These are phyloP conservation scores for Ziziphus jujuba DNA, from an alignment of 306 rosid genomes.

Conservation along the genomic window DNA sequence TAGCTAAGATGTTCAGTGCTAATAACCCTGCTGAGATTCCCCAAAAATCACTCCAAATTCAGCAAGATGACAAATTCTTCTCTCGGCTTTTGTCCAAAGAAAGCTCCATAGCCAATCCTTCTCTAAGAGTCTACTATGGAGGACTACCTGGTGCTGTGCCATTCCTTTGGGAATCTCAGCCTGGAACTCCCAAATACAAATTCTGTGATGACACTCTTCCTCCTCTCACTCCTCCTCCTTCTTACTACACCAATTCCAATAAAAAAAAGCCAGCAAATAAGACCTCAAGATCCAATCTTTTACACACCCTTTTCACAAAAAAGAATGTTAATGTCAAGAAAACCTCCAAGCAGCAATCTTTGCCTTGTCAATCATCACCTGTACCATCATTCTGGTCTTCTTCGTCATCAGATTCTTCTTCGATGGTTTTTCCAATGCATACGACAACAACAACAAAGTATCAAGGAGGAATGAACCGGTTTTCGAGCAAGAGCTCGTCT, in stretches of 20 bases:
- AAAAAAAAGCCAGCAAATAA: conserved; percentile 34
- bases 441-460: conserved; percentile 1
- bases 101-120: conserved; percentile 53
- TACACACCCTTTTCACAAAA: conserved; percentile 43
- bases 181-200: conserved; percentile 79
- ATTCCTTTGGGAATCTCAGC: conserved; percentile 84
- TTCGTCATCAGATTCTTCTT: conserved; percentile 18
- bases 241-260: conserved; percentile 34
- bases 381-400: conserved; percentile 10
- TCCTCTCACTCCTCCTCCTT: conserved; percentile 95
- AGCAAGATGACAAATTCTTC: conserved; percentile 62
- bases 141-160: conserved; percentile 54
- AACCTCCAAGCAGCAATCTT: conserved; percentile 8
- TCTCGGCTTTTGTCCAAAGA: conserved; percentile 68
- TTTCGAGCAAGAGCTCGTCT: conserved; percentile 51
- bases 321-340: conserved; percentile 32
- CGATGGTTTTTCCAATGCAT: not conserved
- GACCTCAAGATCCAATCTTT: conserved; percentile 44
- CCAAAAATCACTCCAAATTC: conserved; percentile 45
- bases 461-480: conserved; percentile 1
- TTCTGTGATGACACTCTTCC: conserved; percentile 44
- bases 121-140: conserved; percentile 61
- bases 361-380: not conserved
- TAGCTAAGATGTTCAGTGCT: conserved; percentile 33
- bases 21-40: conserved; percentile 34